Evolutionary conservation across 208 protist genomes (phyloP), one percentile per base, ranked within the genome.

Genomic region (Wallacemonas sp.): DNA sequence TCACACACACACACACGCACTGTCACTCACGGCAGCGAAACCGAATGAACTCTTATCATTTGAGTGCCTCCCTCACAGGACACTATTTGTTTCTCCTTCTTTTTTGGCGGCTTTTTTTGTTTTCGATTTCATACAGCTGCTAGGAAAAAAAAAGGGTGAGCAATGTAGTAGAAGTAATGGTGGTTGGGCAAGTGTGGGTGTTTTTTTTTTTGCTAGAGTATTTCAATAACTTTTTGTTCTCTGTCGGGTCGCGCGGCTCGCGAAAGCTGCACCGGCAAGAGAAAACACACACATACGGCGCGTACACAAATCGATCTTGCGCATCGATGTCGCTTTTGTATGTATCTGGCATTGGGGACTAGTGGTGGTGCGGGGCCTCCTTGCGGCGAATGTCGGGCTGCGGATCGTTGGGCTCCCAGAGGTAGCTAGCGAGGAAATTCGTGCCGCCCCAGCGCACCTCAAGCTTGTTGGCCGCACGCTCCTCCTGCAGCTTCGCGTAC

Each of bases 361-460:
- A 72, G 52, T 76, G 70, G 54, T 92, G 81, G 24, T 68, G 56
- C 0, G 87, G 87, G 9, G 80, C 69, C 54, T 85, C 80, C 72
- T 85, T 85, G 63, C 90, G 90, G 65, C 87, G 87, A 58, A 94
- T 83, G 61, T 96, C 90, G 19, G 90, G 90, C 70, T 94, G 74
- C 64, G 90, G 87, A 61, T 96, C 90, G 9, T 87, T 85, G 0
- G 87, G 90, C 76, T 90, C 69, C 90, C 90, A 96, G 32, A 96
- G 76, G 56, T 96, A 96, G 73, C 88, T 94, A 27, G 88, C 87
- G 21, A 96, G 56, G 62, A 89, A 96, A 74, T 96, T 96, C 14
- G 87, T 87, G 23, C 90, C 90, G 34, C 90, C 90, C 85, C 84
- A 92, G 23, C 88, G 87, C 9, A 92, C 85, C 36, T 96, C 81